phyloP scores from a whole-genome alignment of 2,329 filamentous ascomycete genomes.

The Neonectria coccinea region DNA sequence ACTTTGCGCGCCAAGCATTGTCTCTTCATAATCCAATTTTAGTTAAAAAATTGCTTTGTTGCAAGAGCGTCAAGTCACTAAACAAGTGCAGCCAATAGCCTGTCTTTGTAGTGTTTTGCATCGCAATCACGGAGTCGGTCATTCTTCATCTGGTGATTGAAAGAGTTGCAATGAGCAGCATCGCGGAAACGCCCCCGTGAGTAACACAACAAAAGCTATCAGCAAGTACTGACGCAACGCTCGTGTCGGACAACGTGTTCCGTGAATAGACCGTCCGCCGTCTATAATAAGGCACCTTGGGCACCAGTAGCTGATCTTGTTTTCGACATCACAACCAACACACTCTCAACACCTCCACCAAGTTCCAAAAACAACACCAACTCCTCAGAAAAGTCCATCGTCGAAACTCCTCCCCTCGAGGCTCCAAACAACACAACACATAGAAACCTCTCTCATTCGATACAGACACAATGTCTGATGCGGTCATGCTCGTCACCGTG shows the following conservation, averaged over 20 bases:
- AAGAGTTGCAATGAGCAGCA: not conserved
- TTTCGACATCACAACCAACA: not conserved
- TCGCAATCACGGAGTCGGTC: not conserved
- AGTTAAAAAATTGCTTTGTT: not conserved
- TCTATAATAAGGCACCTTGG: not conserved
- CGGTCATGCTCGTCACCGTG: too few species aligned
- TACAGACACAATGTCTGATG: not conserved
- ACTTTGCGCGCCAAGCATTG: too few species aligned
- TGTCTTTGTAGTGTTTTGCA: not conserved
- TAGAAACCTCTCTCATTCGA: not conserved
- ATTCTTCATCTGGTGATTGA: not conserved
- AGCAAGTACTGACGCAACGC: not conserved
- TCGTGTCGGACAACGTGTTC: not conserved
- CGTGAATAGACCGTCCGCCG: not conserved
- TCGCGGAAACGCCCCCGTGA: not conserved
- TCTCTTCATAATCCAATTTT: not conserved
- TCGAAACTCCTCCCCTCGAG: not conserved
- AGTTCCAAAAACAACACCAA: not conserved
- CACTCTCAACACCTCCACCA: not conserved
- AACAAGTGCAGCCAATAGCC: not conserved
- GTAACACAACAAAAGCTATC: not conserved
- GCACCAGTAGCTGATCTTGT: not conserved
- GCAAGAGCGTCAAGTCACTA: not conserved
- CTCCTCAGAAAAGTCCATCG: not conserved
- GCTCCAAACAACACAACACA: not conserved